Evolutionary conservation across 768 basidiomycete genomes (phyloP).

Genomic region (Trametes cinnabarina): DNA sequence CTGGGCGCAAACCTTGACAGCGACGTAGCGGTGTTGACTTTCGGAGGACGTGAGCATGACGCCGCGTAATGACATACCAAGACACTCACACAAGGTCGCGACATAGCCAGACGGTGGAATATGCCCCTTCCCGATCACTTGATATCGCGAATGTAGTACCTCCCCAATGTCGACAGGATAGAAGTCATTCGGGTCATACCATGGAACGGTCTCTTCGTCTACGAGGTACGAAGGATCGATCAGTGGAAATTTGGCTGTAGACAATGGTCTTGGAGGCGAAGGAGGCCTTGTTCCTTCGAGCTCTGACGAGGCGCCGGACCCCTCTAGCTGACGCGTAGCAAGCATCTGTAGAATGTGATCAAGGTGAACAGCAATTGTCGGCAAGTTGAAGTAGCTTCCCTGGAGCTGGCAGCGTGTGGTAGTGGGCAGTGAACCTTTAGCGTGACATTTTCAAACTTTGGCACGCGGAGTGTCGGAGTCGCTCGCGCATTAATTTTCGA

Average conservation of each 20-base stretch:
- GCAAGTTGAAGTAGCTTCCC: too few relatives aligned
- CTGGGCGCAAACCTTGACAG: slow-evolving; percentile 10
- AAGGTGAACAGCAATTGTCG: too few relatives aligned
- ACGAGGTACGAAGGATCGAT: slow-evolving; percentile 3
- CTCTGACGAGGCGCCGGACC: background rate
- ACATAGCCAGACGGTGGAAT: slow-evolving; percentile 28
- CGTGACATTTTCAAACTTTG: too few relatives aligned
- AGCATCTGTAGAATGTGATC: too few relatives aligned
- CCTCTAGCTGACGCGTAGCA: background rate
- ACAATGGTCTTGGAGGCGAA: background rate
- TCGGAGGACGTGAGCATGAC: slow-evolving; percentile 5
- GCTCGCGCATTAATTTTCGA: too few relatives aligned
- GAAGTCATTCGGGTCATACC: slow-evolving; percentile 16
- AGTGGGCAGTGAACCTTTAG: too few relatives aligned
- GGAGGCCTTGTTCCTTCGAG: background rate
- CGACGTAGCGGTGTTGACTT: slow-evolving; percentile 1
- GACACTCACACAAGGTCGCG: slow-evolving; percentile 22
- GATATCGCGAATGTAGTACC: slow-evolving; percentile 30
- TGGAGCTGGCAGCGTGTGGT: too few relatives aligned
- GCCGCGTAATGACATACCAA: background rate
- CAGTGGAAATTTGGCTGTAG: background rate
- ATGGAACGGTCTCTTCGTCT: slow-evolving; percentile 29
- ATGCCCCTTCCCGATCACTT: slow-evolving; percentile 34
- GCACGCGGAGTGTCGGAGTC: too few relatives aligned
- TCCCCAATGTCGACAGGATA: slow-evolving; percentile 36